Conservation (phyloP, 1,284 basidiomycete genomes). For the Sanguinoderma infundibulare region DNA sequence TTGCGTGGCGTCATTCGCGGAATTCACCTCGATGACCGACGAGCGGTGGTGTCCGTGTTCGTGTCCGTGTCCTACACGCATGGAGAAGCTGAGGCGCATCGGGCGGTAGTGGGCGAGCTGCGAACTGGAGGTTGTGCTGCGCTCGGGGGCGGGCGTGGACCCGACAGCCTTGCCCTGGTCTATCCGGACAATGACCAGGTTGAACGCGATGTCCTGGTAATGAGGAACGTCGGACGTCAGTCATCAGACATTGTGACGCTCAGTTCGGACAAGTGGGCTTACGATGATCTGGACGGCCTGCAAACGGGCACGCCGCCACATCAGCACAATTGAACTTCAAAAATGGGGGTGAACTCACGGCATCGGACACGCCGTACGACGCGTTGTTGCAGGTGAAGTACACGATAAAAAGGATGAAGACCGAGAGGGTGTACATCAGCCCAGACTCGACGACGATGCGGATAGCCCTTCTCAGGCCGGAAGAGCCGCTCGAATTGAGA, state of each 20-base stretch:
- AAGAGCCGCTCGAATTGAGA: not conserved
- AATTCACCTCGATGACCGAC: not conserved
- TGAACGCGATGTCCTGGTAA: not conserved
- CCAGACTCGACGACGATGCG: slow-evolving; percentile 10
- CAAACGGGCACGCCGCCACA: too few relatives aligned
- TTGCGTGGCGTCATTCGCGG: not conserved
- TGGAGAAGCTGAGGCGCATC: not conserved
- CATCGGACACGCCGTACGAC: not conserved
- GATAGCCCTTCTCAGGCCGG: not conserved
- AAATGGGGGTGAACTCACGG: not conserved
- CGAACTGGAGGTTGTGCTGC: not conserved
- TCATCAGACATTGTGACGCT: not conserved
- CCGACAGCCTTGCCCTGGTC: not conserved
- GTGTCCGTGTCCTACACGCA: too few relatives aligned
- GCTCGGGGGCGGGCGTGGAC: not conserved
- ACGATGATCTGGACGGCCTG: not conserved
- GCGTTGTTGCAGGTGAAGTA: slow-evolving; percentile 5
- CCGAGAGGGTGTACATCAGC: slow-evolving; percentile 9
- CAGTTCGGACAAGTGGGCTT: not conserved
- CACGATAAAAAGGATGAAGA: not conserved
- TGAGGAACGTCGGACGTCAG: not conserved
- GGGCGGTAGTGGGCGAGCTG: too few relatives aligned
- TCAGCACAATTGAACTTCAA: not conserved
- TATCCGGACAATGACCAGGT: slow-evolving; percentile 5
- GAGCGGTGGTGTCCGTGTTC: not conserved